phyloP scores from a whole-genome alignment of 2,329 filamentous ascomycete genomes.

The Calonectria hawksworthii region DNA sequence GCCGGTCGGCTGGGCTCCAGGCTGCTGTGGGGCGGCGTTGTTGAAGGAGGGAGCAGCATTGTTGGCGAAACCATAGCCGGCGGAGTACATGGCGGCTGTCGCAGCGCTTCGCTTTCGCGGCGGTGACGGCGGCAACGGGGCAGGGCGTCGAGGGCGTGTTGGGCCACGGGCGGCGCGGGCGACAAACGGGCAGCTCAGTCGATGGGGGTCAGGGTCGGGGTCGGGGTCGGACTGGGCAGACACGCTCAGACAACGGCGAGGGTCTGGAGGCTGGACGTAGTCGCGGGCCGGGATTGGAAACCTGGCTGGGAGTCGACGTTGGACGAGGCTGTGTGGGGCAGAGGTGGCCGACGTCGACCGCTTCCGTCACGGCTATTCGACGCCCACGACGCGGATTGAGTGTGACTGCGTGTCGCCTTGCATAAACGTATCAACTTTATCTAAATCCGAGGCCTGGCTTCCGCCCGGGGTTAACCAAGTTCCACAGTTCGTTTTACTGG shows the following conservation, averaged over 20 bases:
- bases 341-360: conserved; percentile 31
- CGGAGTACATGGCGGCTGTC: conserved; percentile 63
- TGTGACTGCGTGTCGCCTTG: conserved; percentile 34
- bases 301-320: conserved; percentile 37
- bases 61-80: conserved; percentile 68
- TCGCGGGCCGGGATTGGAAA: conserved; percentile 47
- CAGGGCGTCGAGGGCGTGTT: conserved; percentile 33
- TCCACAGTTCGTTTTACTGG: background rate
- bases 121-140: conserved; percentile 26
- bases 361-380: conserved; percentile 42
- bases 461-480: conserved; percentile 1
- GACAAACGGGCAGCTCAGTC: conserved; percentile 23
- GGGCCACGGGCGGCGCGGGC: conserved; percentile 34
- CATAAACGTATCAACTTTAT: conserved; percentile 34
- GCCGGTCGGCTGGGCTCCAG: conserved; percentile 55
- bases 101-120: conserved; percentile 22
- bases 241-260: conserved; percentile 35
- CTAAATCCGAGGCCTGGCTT: conserved; percentile 7
- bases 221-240: conserved; percentile 30
- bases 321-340: conserved; percentile 44
- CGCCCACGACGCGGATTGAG: conserved; percentile 32
- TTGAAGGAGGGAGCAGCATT: conserved; percentile 66
- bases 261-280: conserved; percentile 42
- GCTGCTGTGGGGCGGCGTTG: conserved; percentile 56
- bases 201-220: conserved; percentile 24